These are phyloP conservation scores for Phaeosphaeriaceae sp. DNA, from an alignment of 2,329 filamentous ascomycete species.

Conservation along the genomic window DNA sequence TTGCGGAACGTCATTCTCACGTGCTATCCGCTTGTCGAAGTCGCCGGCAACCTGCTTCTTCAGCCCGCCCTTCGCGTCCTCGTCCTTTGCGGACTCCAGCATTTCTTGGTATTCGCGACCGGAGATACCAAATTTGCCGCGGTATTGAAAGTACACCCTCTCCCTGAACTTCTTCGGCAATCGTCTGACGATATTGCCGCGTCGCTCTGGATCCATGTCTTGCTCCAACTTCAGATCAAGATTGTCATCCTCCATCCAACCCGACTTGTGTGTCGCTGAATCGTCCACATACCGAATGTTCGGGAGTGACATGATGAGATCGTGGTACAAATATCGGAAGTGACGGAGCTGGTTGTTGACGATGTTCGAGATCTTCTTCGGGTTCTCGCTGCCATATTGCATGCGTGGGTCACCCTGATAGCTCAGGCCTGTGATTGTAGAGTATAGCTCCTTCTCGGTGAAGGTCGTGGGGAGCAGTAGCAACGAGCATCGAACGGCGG, in stretches of 20 bases:
- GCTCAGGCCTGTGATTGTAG: conserved; percentile 87
- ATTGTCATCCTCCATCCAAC: conserved; percentile 67
- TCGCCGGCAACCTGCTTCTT: conserved; percentile 77
- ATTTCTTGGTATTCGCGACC: conserved; percentile 83
- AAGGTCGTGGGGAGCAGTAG: conserved; percentile 84
- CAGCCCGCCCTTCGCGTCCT: conserved; percentile 67
- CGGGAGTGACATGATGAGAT: conserved; percentile 86
- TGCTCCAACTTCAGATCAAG: conserved; percentile 75
- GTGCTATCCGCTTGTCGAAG: conserved; percentile 87
- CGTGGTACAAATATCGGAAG: conserved; percentile 89
- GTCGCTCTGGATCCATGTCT: conserved; percentile 89
- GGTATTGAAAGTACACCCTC: conserved; percentile 93
- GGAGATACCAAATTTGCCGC: conserved; percentile 87
- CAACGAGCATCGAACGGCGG: conserved; percentile 87
- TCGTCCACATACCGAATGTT: conserved; percentile 81
- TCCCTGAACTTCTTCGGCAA: conserved; percentile 86
- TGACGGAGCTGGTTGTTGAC: conserved; percentile 89
- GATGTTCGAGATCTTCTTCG: conserved; percentile 91
- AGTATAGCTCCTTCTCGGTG: conserved; percentile 86
- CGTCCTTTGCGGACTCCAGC: conserved; percentile 77
- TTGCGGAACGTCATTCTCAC: conserved; percentile 71
- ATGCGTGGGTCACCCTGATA: conserved; percentile 98
- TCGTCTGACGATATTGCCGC: conserved; percentile 95
- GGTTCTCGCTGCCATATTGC: conserved; percentile 87
- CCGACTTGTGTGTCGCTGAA: conserved; percentile 59